phyloP scores from a whole-genome alignment of 139 green algal genomes.

The Tetraselmis striata region DNA sequence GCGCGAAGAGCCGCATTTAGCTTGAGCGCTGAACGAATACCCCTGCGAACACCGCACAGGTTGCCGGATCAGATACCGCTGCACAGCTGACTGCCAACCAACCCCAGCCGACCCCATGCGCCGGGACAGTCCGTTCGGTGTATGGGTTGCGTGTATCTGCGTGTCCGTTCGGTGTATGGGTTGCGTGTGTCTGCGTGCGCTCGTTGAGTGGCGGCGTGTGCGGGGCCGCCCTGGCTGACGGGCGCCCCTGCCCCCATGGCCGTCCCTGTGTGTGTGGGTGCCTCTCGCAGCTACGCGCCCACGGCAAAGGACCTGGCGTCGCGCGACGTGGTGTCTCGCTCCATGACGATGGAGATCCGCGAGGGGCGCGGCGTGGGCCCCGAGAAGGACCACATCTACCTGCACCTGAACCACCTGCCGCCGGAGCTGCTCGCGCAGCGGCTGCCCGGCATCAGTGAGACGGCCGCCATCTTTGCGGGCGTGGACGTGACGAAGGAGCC shows the following conservation, averaged over 20 bases:
- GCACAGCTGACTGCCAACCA: too few species aligned
- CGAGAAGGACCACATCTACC: slow-evolving; percentile 95
- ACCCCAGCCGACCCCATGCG: too few species aligned
- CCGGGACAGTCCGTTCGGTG: too few species aligned
- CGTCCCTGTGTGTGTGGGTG: neutral
- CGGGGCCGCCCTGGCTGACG: too few species aligned
- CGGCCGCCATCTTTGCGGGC: slow-evolving; percentile 96
- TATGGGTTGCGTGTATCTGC: too few species aligned
- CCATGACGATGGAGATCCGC: slow-evolving; percentile 93
- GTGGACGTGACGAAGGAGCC: slow-evolving; percentile 95
- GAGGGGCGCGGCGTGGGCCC: slow-evolving; percentile 73
- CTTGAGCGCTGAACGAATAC: too few species aligned
- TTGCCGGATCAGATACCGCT: too few species aligned
- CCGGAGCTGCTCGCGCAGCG: slow-evolving; percentile 94
- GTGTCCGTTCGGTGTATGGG: too few species aligned
- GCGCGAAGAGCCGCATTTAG: too few species aligned
- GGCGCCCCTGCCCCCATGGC: neutral
- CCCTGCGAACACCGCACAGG: too few species aligned
- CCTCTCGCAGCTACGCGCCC: slow-evolving; percentile 80
- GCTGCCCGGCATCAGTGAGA: slow-evolving; percentile 95
- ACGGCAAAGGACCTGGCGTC: slow-evolving; percentile 97
- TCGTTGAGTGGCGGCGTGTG: too few species aligned
- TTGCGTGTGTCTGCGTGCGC: too few species aligned
- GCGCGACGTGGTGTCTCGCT: slow-evolving; percentile 89
- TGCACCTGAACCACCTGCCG: slow-evolving; percentile 97